Percentiles rank a stretch among this genome's conserved stretches.
These are phyloP conservation scores for Abrus pulchellus DNA, from an alignment of 306 rosid genomes.

Conservation along the genomic window DNA sequence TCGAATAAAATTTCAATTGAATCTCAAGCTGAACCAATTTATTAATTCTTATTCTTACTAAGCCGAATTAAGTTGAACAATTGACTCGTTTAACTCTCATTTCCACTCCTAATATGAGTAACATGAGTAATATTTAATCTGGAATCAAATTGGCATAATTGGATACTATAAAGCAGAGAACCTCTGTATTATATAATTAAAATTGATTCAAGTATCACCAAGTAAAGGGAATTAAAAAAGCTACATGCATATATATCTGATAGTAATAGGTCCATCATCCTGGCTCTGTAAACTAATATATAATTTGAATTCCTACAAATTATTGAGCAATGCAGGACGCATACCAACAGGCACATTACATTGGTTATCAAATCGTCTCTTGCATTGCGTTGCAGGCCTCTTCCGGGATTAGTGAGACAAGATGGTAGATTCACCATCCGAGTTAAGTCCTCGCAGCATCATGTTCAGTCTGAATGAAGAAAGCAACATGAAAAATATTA, in stretches of 20 bases:
- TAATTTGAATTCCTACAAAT: conserved; percentile 16
- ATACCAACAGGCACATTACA: conserved; percentile 58
- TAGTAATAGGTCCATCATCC: background rate
- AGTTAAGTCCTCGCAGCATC: conserved; percentile 33
- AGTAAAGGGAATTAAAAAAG: background rate
- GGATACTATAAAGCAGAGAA: background rate
- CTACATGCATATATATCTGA: background rate
- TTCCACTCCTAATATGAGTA: background rate
- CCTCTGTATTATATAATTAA: background rate
- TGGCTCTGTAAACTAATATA: background rate
- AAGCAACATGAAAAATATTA: conserved; percentile 8
- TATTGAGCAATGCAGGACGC: conserved; percentile 68
- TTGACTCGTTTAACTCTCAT: background rate
- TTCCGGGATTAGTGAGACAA: conserved; percentile 8
- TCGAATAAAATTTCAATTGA: background rate
- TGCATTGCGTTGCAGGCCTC: conserved; percentile 58
- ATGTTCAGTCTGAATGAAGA: conserved; percentile 45
- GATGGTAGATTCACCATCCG: background rate
- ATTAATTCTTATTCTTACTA: no score
- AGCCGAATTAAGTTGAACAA: background rate
- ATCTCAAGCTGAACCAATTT: background rate
- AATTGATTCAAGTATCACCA: background rate
- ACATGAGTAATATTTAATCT: background rate
- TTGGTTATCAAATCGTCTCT: conserved; percentile 66
- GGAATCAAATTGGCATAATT: background rate